Conservation (phyloP, 306 rosid species). For the Glycine soja region DNA sequence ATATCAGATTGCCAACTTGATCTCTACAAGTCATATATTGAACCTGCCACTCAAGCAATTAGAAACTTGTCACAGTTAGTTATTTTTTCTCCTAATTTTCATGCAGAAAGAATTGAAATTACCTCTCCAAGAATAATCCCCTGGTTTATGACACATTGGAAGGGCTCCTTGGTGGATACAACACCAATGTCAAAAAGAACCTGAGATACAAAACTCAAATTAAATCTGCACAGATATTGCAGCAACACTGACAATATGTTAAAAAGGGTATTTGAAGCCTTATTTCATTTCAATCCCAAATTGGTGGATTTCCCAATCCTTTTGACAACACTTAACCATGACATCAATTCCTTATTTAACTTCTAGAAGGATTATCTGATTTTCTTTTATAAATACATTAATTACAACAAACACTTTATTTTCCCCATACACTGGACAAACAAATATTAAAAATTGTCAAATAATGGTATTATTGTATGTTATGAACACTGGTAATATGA, state of each 20-base stretch:
- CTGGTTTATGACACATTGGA: constrained; percentile 98
- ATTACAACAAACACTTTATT: constrained; percentile 22
- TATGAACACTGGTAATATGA: constrained; percentile 1
- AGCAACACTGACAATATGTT: constrained; percentile 10
- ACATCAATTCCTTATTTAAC: constrained; percentile 16
- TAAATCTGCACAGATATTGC: constrained; percentile 32
- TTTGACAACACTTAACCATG: constrained; percentile 37
- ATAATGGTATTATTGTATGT: constrained; percentile 6
- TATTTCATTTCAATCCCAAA: constrained; percentile 21
- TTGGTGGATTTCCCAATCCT: constrained; percentile 15
- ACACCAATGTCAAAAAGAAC: constrained; percentile 93
- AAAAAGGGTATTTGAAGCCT: constrained; percentile 26
- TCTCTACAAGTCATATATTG: constrained; percentile 84
- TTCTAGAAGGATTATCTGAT: constrained; percentile 19
- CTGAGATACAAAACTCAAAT: constrained; percentile 62
- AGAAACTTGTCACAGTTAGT: constrained; percentile 40
- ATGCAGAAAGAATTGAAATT: constrained; percentile 48
- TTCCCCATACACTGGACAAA: background rate
- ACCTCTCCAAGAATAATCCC: constrained; percentile 98
- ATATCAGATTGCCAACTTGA: constrained; percentile 73
- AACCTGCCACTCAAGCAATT: constrained; percentile 74
- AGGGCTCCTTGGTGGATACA: constrained; percentile 94
- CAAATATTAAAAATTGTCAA: constrained; percentile 2
- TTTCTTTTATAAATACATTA: constrained; percentile 22
- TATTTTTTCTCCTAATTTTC: background rate